phyloP scores from a whole-genome alignment of 805 yeast genomes.

The Spathaspora gorwiae region DNA sequence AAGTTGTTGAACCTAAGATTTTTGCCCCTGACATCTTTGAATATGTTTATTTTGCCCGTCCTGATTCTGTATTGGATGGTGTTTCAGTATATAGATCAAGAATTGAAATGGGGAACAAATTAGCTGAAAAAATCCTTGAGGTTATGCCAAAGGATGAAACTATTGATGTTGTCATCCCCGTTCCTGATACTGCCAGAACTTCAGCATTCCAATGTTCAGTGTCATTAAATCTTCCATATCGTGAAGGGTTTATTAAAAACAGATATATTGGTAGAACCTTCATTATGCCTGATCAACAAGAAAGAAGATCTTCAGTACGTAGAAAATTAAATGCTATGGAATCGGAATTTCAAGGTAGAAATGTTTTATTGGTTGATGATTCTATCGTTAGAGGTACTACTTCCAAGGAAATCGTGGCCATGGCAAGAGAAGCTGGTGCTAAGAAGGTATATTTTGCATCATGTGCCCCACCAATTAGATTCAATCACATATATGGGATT shows the following conservation, averaged over 20 bases:
- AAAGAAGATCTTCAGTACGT: constrained; percentile 89
- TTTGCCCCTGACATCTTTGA: constrained; percentile 96
- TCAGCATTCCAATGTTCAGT: constrained; percentile 92
- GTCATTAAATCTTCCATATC: constrained; percentile 70
- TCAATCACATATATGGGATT: constrained; percentile 94
- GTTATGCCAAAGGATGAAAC: constrained; percentile 43
- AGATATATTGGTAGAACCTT: constrained; percentile 96
- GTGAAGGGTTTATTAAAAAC: constrained; percentile 97
- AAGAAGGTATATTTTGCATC: constrained; percentile 92
- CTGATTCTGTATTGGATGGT: constrained; percentile 95
- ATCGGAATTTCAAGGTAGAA: constrained; percentile 78
- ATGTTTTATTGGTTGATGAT: constrained; percentile 90
- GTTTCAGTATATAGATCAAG: constrained; percentile 91
- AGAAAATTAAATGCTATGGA: constrained; percentile 95
- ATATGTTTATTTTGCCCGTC: constrained; percentile 96
- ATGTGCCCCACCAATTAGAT: constrained; percentile 97
- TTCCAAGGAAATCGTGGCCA: constrained; percentile 88
- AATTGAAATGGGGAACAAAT: constrained; percentile 86
- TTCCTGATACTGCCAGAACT: constrained; percentile 97
- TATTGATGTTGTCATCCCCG: constrained; percentile 95
- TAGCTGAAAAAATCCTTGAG: constrained; percentile 64
- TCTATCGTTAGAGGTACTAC: constrained; percentile 98
- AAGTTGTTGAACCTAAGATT: constrained; percentile 70
- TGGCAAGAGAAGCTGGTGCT: constrained; percentile 99
- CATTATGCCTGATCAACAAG: constrained; percentile 96